These are phyloP conservation scores for Pichia sp. DNA, from an alignment of 1,139 yeast species.

Conservation along the genomic window DNA sequence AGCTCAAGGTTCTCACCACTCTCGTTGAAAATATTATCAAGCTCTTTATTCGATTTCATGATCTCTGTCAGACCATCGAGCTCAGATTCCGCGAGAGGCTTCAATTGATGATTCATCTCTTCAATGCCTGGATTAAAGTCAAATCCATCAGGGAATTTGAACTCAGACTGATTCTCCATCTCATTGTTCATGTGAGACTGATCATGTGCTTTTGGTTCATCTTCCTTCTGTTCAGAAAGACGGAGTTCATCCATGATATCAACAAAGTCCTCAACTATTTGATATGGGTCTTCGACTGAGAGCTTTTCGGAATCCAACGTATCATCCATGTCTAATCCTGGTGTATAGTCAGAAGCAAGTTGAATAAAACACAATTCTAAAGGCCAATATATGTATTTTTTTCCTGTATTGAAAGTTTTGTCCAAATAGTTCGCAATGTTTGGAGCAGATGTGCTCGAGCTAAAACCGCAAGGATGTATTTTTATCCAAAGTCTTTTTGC, in stretches of 20 bases:
- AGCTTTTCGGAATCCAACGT: slow-evolving; percentile 11
- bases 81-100: slow-evolving; percentile 2
- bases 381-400: slow-evolving; percentile 66
- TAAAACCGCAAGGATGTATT: slow-evolving; percentile 58
- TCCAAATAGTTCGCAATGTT: slow-evolving; percentile 43
- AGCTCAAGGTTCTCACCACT: slow-evolving; percentile 1
- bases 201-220: slow-evolving; percentile 16
- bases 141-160: slow-evolving; percentile 11
- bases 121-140: slow-evolving; percentile 10
- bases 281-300: slow-evolving; percentile 20
- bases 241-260: slow-evolving; percentile 15
- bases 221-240: slow-evolving; percentile 1
- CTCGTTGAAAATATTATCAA: slow-evolving; percentile 10
- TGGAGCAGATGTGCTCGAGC: slow-evolving; percentile 62
- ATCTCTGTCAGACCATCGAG: slow-evolving; percentile 7
- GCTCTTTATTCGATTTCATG: slow-evolving; percentile 4
- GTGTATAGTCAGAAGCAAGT: slow-evolving; percentile 25
- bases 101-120: slow-evolving; percentile 10
- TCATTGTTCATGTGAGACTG: slow-evolving; percentile 7
- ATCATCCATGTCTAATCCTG: slow-evolving; percentile 3
- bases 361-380: slow-evolving; percentile 57
- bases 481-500: slow-evolving; percentile 48
- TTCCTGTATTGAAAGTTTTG: slow-evolving; percentile 38
- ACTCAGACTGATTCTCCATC: slow-evolving; percentile 6
- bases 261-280: slow-evolving; percentile 23